Evolutionary conservation across 2,329 filamentous ascomycete genomes (phyloP), one percentile per base, ranked within the genome.

Genomic region (Fusarium fujikuroi): DNA sequence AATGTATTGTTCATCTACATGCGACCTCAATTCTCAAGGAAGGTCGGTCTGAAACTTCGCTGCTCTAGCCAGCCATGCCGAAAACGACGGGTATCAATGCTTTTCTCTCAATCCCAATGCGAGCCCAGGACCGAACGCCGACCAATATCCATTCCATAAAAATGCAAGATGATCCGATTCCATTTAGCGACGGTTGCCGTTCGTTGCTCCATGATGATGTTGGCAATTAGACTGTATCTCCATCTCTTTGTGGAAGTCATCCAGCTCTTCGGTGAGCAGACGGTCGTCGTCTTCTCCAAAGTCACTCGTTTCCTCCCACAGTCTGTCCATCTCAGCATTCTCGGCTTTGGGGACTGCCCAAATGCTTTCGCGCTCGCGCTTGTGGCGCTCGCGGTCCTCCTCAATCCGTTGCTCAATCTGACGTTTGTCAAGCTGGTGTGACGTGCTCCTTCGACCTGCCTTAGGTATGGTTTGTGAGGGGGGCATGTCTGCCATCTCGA

Each of bases 371-470:
- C 96, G 86, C 78, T 95, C 85, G 47, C 95, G 87, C 86, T 99
- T 99, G 82, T 99, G 97, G 47, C 96, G 87, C 82, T 99, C 96
- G 7, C 96, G 87, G 82, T 99, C 96, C 83, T 99, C 97, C 77
- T 99, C 97, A 72, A 99, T 97, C 44, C 96, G 88, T 84, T 98
- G 95, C 83, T 98, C 95, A 60, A 98, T 93, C 83, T 97, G 93
- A 63, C 92, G 89, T 83, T 95, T 96, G 78, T 98, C 94, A 58
- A 96, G 81, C 21, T 84, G 81, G 34, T 83, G 82, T 9, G 80
- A 77, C 65, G 72, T 79, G 50, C 73, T 78, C 66, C 77, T 79
- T 67, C 76, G 82, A 16, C 77, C 76, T 21, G 79, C 77, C 68
- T 79, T 82, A 2, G 82, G 81, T n/a, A 83, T 81, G 11, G 82